Conservation (phyloP, 1,284 basidiomycete genomes). For the Ceratobasidium sp. region DNA sequence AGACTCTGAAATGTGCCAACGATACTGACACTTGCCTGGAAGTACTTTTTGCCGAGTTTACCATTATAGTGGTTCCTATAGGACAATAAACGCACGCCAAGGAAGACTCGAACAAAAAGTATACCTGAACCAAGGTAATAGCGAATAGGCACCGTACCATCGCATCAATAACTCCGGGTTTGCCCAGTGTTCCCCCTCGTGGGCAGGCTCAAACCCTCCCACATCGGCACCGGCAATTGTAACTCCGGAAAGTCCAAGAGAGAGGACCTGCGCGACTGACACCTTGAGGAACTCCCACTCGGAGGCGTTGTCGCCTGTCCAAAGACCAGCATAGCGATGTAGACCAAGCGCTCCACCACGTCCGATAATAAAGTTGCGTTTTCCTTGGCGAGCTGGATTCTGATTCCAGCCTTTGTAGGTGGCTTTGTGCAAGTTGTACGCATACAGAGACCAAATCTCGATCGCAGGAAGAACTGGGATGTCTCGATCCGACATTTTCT, state of each 20-base stretch:
- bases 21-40: conserved; percentile 21
- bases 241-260: conserved; percentile 36
- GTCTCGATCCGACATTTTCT: background rate
- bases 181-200: conserved; percentile 25
- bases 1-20: background rate
- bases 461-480: conserved; percentile 5
- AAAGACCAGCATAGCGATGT: conserved; percentile 37
- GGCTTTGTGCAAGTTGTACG: conserved; percentile 36
- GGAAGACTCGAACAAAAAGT: background rate
- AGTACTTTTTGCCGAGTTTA: conserved; percentile 30
- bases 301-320: conserved; percentile 35
- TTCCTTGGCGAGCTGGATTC: conserved; percentile 20
- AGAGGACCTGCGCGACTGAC: conserved; percentile 36
- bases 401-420: conserved; percentile 31
- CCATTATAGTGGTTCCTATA: conserved; percentile 36
- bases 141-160: conserved; percentile 37
- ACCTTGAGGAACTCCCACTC: conserved; percentile 35
- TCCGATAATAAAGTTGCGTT: conserved; percentile 38
- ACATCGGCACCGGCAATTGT: conserved; percentile 35
- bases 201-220: conserved; percentile 28
- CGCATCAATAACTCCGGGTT: conserved; percentile 37
- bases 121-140: conserved; percentile 35
- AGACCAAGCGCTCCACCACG: conserved; percentile 34
- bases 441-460: conserved; percentile 33
- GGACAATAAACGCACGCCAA: background rate